Evolutionary conservation across 1,139 yeast genomes (phyloP).

Genomic region (Saccharomyces hybrid): DNA sequence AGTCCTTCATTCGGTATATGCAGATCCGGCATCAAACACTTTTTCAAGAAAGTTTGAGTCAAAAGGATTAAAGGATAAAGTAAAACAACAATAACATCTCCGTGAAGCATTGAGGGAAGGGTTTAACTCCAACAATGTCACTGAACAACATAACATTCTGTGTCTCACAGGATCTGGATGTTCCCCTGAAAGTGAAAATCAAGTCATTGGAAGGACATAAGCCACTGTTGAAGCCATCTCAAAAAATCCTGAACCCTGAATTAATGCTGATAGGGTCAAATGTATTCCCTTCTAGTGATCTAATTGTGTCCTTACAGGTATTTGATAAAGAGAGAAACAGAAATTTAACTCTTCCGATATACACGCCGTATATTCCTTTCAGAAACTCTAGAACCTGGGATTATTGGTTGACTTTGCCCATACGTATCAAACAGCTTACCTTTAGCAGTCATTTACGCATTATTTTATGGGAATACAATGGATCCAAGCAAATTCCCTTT

Average conservation of each 20-base stretch:
- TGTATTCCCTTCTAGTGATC: conserved; percentile 47
- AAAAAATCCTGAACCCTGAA: conserved; percentile 48
- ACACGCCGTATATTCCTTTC: conserved; percentile 58
- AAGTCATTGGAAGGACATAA: conserved; percentile 43
- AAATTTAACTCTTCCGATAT: conserved; percentile 53
- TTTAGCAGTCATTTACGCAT: conserved; percentile 53
- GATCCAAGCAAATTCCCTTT: conserved; percentile 42
- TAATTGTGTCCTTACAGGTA: conserved; percentile 56
- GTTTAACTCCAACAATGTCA: conserved; percentile 29
- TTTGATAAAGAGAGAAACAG: conserved; percentile 47
- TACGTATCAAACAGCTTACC: conserved; percentile 62
- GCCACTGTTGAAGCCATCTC: conserved; percentile 44
- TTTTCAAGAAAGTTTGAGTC: neutral
- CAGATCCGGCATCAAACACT: neutral
- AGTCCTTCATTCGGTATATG: neutral
- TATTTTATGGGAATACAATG: conserved; percentile 58
- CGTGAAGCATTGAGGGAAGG: neutral
- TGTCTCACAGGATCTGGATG: conserved; percentile 60
- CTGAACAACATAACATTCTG: conserved; percentile 58
- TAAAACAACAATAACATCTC: neutral
- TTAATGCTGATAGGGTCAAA: conserved; percentile 45
- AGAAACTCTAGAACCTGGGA: conserved; percentile 43
- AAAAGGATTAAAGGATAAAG: neutral
- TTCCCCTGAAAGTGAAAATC: conserved; percentile 47
- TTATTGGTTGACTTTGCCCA: conserved; percentile 63